Evolutionary conservation across 495 filamentous ascomycete species (phyloP), one percentile per base, ranked within the genome.

Genomic region (Penicillium nucicola): DNA sequence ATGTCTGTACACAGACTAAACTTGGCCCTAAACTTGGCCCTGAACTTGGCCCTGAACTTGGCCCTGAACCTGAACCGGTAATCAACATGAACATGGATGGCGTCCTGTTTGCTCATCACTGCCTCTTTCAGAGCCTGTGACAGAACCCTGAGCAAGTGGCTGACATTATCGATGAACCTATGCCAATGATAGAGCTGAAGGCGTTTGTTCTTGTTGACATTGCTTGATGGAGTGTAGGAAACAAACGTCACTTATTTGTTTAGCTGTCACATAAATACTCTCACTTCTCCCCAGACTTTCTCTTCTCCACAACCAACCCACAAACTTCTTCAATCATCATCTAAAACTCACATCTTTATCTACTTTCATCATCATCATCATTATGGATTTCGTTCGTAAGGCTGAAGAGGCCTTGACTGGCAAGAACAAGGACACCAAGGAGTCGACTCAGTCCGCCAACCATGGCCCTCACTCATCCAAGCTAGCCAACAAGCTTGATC

Each of bases 401-500:
- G 54, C 39, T 15, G 54, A 57, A 52, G 54, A 52, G 18, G 38
- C 34, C 45, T 2, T 52, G 14, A 48, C 49, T 18, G 48, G 48
- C 33, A 46, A 53, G 30, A 40, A 48, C 35, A 10, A 38, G 11
- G 45, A 47, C 31, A 25, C 37, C 28, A 19, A 31, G 14, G 37
- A 48, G 31, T 53, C 51, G 32, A 42, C 37, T 15, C 22, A 39
- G 47, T 52, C 48, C 15, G 31, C 54, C 34, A 62, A 60, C 30
- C 54, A 56, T 40, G 66, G 65, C 9, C 67, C 62, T 23, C 74
- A 73, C 54, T 52, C 48, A 7, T 70, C 70, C 19, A 73, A 72
- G 45, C 6, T 65, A 20, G 58, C 57, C 31, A 79, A 77, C 51
- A 75, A 76, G 61, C 51, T 65, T 9, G 77, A 80, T 45, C 77